Base-by-base conservation (phyloP, 257 asterid genomes). In the Jacaranda copaia region DNA sequence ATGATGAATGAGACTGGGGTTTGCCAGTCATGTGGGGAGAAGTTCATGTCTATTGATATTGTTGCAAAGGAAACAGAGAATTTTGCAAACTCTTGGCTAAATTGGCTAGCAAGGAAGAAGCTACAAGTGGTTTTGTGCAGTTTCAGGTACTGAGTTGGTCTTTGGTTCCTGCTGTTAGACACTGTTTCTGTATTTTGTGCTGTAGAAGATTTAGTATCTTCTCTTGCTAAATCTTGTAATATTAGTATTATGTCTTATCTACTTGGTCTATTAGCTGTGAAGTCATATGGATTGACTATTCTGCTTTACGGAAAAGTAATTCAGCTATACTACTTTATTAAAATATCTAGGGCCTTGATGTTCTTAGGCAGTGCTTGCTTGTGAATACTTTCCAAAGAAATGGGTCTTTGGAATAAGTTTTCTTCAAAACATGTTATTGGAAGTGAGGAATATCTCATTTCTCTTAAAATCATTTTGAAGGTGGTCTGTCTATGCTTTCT, bases 21-120 rank as follows among this genome's bases (percentile, higher is more conserved):
- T 46, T 96, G 99, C 80, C 86, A 78, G 42, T 84, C 92, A 3
- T 93, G 99, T 40, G 86, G 91, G 49, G 96, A 93, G 87, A 88
- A 91, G 83, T 93, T 96, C 69, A 93, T 88, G 40, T 85, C 89
- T 80, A 96, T 96, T 60, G 99, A 96, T 82, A 93, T 96, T 78
- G 99, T 93, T 87, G 97, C 98, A 8, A 78, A 81, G 65, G 99
- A 96, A 88, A 96, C 96, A 0, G 93, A 93, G 74, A 91, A 77
- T 53, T 96, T 96, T 14, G 96, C 97, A n/a, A 77, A 82, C 69
- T 89, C 97, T 0, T 93, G 84, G 89, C 91, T 40, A 81, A 76
- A 68, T 85, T 94, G 87, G 98, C 97, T 72, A 74, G 78, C 53
- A 39, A 89, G 86, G 89, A 75, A 85, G 98, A 91, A 87, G 85